These are phyloP conservation scores for Podila verticillata DNA, from an alignment of 192 early-diverging fungal species.

Conservation along the genomic window DNA sequence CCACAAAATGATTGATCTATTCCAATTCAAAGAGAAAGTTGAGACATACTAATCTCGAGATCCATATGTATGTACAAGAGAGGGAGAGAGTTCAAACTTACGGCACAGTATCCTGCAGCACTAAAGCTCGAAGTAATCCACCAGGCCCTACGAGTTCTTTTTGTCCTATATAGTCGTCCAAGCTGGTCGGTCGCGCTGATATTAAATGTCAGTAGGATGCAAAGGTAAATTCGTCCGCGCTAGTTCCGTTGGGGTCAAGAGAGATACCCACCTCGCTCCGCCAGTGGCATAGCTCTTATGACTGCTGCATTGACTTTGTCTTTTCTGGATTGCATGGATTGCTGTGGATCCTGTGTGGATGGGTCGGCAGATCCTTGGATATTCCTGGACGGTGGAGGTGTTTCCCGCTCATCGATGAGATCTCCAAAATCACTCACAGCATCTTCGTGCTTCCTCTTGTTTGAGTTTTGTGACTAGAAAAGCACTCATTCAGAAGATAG, in stretches of 20 bases:
- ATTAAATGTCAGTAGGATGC: neutral
- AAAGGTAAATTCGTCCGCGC: neutral
- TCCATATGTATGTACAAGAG: too few species aligned
- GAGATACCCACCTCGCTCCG: conserved; percentile 58
- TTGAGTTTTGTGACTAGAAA: conserved; percentile 6
- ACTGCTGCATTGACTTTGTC: conserved; percentile 34
- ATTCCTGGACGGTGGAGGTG: neutral
- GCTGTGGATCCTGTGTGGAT: neutral
- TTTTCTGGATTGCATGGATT: conserved; percentile 22
- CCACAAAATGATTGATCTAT: conserved; percentile 83
- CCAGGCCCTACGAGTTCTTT: conserved; percentile 69
- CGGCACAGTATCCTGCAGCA: conserved; percentile 72
- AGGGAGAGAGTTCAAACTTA: conserved; percentile 3
- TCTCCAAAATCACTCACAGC: conserved; percentile 16
- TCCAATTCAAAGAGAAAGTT: neutral
- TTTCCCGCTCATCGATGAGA: neutral
- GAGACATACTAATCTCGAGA: too few species aligned
- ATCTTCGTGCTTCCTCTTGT: conserved; percentile 32
- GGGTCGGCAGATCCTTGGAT: neutral
- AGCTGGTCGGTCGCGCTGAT: conserved; percentile 59
- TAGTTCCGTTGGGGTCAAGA: neutral
- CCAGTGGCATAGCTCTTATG: conserved; percentile 62
- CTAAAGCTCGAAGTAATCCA: conserved; percentile 71
- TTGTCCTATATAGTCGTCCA: conserved; percentile 82
- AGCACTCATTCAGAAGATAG: neutral